Evolutionary conservation across 805 yeast species (phyloP), one percentile per base, ranked within the genome.

Genomic region (Candida ovalis): DNA sequence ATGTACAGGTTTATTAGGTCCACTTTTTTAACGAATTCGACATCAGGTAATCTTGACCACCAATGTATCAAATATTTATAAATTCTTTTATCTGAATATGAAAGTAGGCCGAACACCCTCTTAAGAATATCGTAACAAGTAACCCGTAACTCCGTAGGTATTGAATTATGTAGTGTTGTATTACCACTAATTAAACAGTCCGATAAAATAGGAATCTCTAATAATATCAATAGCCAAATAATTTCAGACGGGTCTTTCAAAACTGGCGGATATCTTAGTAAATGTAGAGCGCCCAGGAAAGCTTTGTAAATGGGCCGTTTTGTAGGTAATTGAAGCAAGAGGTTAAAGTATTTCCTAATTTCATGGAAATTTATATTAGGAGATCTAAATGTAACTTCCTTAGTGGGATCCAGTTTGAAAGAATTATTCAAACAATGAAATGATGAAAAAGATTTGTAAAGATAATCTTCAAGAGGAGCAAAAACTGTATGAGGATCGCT

Each of bases 1-100:
- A 90, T 76, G 65, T 86, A 89, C 21, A 88, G 71, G 58, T 90
- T 91, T 43, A 88, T 57, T 28, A 86, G 68, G 36, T 88, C 88
- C 0, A 89, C 76, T 55, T 83, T 82, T 2, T 63, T 58, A 9
- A 63, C 62, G 53, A 86, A 84, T 8, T 69, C 73, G 0, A 62
- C 64, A 0, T 54, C 47, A 0, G 82, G 66, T 17, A 73, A 58
- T 40, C 74, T 69, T 3, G 81, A 69, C 59, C 82, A 73, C 84
- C 87, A 66, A 49, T 76, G 73, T 2, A 78, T 73, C 24, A 85
- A 58, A 55, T 73, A 72, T 28, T 72, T 74, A 3, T 73, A 62
- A 3, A 67, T 57, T 1, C 62, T 56, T 3, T 70, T 59, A 36
- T 75, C 75, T 1, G 75, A 54, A 53, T 79, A 74, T 1, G 91